Evolutionary conservation across 228 moss, liverwort and hornwort species (phyloP), one percentile per base, ranked within the genome.

Genomic region (Sphagnum magellanicum): DNA sequence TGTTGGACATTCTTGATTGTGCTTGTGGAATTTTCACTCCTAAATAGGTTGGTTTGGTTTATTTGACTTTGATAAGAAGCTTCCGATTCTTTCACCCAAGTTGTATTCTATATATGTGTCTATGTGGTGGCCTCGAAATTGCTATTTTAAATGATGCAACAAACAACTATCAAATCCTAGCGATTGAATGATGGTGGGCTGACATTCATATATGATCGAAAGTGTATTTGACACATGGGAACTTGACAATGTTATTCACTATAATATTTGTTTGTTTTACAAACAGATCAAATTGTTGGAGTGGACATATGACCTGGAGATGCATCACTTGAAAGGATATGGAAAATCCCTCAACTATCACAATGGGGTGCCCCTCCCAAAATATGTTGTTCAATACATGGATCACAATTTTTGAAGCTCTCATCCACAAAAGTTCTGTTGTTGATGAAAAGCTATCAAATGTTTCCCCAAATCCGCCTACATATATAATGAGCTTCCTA

Each of bases 291-390:
- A 93, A 68, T 74, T 93, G 65, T 79, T 97, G 68, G 97, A 93
- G 79, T 91, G 89, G 87, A 88, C 90, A 16, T 91, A 91, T 66
- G 93, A 93, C 65, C 71, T 97, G 13, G 75, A 88, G 71, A 82
- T 93, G 76, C 88, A 93, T 78, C 76, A 88, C 63, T 73, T 93
- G 49, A 97, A 97, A 76, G 91, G 88, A 8, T 97, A 97, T 76
- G 93, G 97, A 65, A 83, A 83, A 66, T 81, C 85, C 5, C 76
- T 97, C 51, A 97, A 97, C 68, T 93, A 97, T 50, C 79, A 81
- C 71, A 93, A 93, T 93, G 93, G 93, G 60, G 74, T 87, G 14
- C 89, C 84, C 17, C 72, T 93, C 63, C 79, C 90, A 61, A 68
- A 81, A 50, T 91, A 97, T 68, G 91, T 93, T 59, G 71, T 97